Base-by-base conservation (phyloP, 2,329 filamentous ascomycete species). In the Bipolaris sorokiniana region DNA sequence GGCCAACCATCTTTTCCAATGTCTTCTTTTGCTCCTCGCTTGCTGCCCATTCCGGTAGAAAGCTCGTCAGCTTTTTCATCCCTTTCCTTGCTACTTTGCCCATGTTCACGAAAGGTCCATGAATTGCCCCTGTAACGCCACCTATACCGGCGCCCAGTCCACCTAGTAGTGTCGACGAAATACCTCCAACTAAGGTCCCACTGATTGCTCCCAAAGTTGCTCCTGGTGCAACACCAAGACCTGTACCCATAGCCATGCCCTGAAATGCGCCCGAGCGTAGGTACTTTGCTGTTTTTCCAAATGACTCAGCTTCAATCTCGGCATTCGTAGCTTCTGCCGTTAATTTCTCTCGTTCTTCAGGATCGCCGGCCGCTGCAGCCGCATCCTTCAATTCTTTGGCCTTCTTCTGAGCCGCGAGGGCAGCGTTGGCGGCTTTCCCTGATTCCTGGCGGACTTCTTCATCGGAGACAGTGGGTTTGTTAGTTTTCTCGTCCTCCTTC, bases 261-360 rank as follows among this genome's bases (percentile, higher is more conserved):
- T 68, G 66, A 23, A 67, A 68, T 0, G 66, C 54, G 3, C 66
- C 66, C 10, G 66, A 68, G 22, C 63, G 64, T 16, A 67, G 52
- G 51, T 68, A 68, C 15, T 62, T 66, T 49, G 66, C 66, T n/a
- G 66, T 67, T 38, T 68, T 68, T 11, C 66, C 66, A 11, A 68
- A 61, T 1, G 66, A 67, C 40, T 67, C 64, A 3, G 66, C 65
- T 50, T 67, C 63, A 5, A 68, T 60, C 28, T 67, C 61, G 18
- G 59, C 55, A 16, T 68, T 59, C 15, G 65, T 58, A 13, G 66
- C 64, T 56, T 66, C 42, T 54, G 64, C 63, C 49, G 67, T 64
- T n/a, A 68, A 31, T 38, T 53, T 67, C 44, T 71, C 54, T 41
- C 64, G 61, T 51, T 62, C 57, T 9, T 63, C 62, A n/a, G 63